Conservation (phyloP, 148 eudicot species). For the Oxyria digyna region DNA sequence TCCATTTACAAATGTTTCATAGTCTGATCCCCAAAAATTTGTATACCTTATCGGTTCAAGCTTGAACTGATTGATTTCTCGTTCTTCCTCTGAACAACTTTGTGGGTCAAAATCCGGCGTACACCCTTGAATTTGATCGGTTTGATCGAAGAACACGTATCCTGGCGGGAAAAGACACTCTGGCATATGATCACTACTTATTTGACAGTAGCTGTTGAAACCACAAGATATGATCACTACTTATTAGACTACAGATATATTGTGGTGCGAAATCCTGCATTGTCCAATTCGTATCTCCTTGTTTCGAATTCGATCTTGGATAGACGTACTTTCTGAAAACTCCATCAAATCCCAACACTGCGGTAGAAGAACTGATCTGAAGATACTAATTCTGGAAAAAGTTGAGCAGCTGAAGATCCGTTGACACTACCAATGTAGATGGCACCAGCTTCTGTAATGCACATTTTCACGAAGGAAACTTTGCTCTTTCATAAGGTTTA, state of each 20-base stretch:
- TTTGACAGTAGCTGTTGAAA: constrained; percentile 12
- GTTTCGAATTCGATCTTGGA: constrained; percentile 6
- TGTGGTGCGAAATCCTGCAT: not conserved
- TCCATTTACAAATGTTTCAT: not conserved
- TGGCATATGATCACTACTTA: constrained; percentile 10
- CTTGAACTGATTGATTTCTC: not conserved
- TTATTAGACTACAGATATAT: not conserved
- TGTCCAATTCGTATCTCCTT: constrained; percentile 1
- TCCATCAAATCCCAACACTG: constrained; percentile 9
- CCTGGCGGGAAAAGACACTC: constrained; percentile 12
- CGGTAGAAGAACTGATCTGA: constrained; percentile 1
- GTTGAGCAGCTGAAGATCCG: not conserved
- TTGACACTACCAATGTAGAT: not conserved
- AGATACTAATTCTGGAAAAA: not conserved
- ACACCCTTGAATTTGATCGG: constrained; percentile 2
- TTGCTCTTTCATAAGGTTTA: too few species aligned
- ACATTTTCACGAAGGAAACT: too few species aligned
- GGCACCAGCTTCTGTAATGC: constrained; percentile 4
- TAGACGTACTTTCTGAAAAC: constrained; percentile 10
- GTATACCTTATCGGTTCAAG: not conserved
- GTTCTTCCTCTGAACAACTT: constrained; percentile 5
- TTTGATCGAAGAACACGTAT: constrained; percentile 2
- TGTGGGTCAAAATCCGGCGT: constrained; percentile 8
- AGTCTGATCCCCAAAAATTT: not conserved
- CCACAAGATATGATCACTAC: constrained; percentile 13